These are phyloP conservation scores for Cordyceps cateniannulata DNA, from an alignment of 2,329 filamentous ascomycete genomes.

Conservation along the genomic window DNA sequence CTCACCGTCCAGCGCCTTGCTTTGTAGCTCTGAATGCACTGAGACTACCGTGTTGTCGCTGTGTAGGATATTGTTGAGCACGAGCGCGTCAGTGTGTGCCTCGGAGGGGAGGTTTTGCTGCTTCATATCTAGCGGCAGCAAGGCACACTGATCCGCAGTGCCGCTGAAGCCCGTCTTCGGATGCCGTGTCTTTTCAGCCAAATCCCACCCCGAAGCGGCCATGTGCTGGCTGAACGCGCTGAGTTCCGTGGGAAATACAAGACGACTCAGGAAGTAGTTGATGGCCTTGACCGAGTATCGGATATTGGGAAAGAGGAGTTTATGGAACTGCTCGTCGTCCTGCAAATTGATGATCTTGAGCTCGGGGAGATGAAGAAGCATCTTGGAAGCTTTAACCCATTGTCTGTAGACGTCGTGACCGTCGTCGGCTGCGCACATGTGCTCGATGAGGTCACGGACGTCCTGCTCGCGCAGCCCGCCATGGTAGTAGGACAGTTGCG, in stretches of 20 bases:
- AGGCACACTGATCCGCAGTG: slow-evolving; percentile 55
- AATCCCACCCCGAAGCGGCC: slow-evolving; percentile 61
- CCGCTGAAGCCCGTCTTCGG: slow-evolving; percentile 63
- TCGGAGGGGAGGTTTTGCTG: slow-evolving; percentile 51
- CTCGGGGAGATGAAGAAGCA: slow-evolving; percentile 35
- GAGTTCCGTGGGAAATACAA: slow-evolving; percentile 56
- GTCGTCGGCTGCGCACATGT: slow-evolving; percentile 46
- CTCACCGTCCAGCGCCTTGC: slow-evolving; percentile 36
- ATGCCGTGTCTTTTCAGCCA: slow-evolving; percentile 40
- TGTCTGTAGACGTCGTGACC: slow-evolving; percentile 41
- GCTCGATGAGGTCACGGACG: slow-evolving; percentile 38
- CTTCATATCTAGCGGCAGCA: slow-evolving; percentile 49
- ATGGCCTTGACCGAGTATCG: slow-evolving; percentile 46
- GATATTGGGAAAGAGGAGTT: slow-evolving; percentile 46
- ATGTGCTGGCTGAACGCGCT: slow-evolving; percentile 59
- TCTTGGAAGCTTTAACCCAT: slow-evolving; percentile 34
- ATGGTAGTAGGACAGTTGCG: slow-evolving; percentile 51
- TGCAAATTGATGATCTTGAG: slow-evolving; percentile 47
- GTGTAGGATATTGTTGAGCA: slow-evolving; percentile 52
- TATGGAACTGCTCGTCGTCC: slow-evolving; percentile 41
- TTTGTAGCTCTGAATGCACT: slow-evolving; percentile 13
- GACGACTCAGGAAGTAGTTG: slow-evolving; percentile 54
- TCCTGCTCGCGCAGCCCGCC: slow-evolving; percentile 46
- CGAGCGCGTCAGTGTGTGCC: slow-evolving; percentile 60
- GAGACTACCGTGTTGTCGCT: slow-evolving; percentile 39